A percentile compares a stretch with the other conserved stretches of the same genome.
phyloP scores from a whole-genome alignment of 1,139 yeast species.

The Nematodospora anomalae region DNA sequence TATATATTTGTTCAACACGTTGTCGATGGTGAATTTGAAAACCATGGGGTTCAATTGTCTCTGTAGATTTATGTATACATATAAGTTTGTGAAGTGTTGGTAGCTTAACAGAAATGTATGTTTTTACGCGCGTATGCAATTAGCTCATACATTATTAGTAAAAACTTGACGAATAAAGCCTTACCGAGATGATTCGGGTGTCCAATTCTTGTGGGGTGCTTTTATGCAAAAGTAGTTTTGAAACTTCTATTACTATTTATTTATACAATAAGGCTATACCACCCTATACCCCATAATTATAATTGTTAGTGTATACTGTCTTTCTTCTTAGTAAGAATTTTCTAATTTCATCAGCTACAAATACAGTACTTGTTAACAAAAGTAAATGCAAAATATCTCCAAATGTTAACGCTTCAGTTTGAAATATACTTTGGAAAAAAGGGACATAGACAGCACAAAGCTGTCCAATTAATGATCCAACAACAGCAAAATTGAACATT shows the following conservation, averaged over 20 bases:
- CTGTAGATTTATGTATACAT: too few species aligned
- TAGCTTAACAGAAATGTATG: too few species aligned
- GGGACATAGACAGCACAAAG: conserved; percentile 90
- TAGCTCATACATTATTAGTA: too few species aligned
- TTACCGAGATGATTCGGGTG: too few species aligned
- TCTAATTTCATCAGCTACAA: conserved; percentile 80
- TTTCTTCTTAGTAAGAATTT: conserved; percentile 34
- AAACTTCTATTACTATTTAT: too few species aligned
- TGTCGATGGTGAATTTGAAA: conserved; percentile 44
- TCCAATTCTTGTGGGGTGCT: too few species aligned
- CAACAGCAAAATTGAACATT: conserved; percentile 91
- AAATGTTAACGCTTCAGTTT: conserved; percentile 81
- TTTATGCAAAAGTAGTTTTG: too few species aligned
- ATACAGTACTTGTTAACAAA: conserved; percentile 71
- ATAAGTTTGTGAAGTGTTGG: too few species aligned
- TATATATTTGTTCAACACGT: conserved; percentile 25
- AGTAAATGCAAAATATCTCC: conserved; percentile 66
- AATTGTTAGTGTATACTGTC: conserved; percentile 13
- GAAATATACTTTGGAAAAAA: conserved; percentile 86
- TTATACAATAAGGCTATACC: too few species aligned
- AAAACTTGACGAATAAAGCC: too few species aligned
- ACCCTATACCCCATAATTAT: conserved; percentile 13
- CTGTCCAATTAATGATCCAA: conserved; percentile 90
- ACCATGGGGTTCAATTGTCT: conserved; percentile 31
- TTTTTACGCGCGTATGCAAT: too few species aligned